Percentiles rank a stretch among this genome's conserved stretches.
Evolutionary conservation across 2,329 filamentous ascomycete species (phyloP).

Genomic region (Akanthomyces muscarius): DNA sequence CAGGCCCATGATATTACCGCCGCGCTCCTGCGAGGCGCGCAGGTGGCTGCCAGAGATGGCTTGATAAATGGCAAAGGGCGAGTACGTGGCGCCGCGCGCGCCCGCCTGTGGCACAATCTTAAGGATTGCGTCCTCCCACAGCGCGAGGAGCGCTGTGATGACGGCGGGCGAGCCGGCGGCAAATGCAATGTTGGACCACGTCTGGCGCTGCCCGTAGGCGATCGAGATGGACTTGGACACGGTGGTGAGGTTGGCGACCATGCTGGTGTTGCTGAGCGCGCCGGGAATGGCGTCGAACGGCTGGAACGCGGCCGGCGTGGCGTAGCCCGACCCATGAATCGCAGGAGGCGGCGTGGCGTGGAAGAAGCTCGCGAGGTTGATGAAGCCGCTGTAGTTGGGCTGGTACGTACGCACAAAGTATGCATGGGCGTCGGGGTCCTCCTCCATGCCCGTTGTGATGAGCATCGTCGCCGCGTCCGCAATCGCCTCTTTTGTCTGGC

Average conservation of each 20-base stretch:
- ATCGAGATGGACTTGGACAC: conserved; percentile 24
- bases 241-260: conserved; percentile 25
- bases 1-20: conserved; percentile 40
- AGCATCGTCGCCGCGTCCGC: conserved; percentile 19
- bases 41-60: conserved; percentile 35
- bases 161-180: conserved; percentile 23
- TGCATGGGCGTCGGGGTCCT: conserved; percentile 23
- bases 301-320: conserved; percentile 24
- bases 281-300: conserved; percentile 23
- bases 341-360: conserved; percentile 19
- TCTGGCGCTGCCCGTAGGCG: conserved; percentile 26
- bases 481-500: conserved; percentile 18
- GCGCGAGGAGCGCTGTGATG: conserved; percentile 26
- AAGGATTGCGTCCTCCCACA: conserved; percentile 23
- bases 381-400: conserved; percentile 8
- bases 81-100: conserved; percentile 18
- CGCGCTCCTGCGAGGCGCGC: conserved; percentile 30
- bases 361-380: conserved; percentile 20
- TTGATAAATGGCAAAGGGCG: conserved; percentile 32
- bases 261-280: conserved; percentile 22
- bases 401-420: conserved; percentile 22
- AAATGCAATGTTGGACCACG: conserved; percentile 30
- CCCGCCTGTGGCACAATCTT: conserved; percentile 15
- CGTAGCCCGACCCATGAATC: background rate
- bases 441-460: conserved; percentile 19